Conservation (phyloP, 1,284 basidiomycete genomes). For the Puccinia novopanici region DNA sequence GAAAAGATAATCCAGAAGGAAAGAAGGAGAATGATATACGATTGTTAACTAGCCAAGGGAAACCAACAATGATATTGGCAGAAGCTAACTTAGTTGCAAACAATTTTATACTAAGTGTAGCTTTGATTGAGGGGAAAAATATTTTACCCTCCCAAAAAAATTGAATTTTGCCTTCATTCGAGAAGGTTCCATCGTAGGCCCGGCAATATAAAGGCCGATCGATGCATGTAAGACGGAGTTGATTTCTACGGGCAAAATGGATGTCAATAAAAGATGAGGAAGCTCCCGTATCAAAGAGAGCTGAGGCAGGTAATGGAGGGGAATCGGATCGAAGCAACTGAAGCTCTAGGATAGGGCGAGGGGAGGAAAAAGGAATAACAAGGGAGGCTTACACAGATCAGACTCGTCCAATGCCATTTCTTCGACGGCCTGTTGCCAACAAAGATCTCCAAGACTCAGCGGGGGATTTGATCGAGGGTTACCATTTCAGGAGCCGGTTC, state of each 20-base stretch:
- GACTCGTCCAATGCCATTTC: background rate
- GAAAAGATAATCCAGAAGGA: no score
- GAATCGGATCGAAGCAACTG: background rate
- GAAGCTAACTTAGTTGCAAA: no score
- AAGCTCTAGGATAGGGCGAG: background rate
- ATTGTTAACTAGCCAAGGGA: no score
- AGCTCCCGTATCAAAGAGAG: background rate
- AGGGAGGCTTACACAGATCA: background rate
- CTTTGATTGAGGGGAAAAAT: background rate
- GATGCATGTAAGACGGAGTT: background rate
- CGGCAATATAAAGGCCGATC: background rate
- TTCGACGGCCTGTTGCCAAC: background rate
- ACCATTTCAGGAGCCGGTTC: background rate
- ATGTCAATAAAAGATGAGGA: slow-evolving; percentile 11
- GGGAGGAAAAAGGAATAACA: background rate
- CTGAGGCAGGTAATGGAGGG: background rate
- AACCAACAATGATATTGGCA: no score
- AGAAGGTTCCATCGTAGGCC: no score
- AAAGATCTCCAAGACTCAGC: background rate
- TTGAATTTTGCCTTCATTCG: no score
- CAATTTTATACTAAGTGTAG: no score
- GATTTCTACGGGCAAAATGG: background rate
- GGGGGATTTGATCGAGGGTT: background rate
- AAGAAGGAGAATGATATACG: no score
- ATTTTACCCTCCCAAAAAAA: background rate